Conservation (phyloP, 2,329 filamentous ascomycete species). For the Helotiales sp. region DNA sequence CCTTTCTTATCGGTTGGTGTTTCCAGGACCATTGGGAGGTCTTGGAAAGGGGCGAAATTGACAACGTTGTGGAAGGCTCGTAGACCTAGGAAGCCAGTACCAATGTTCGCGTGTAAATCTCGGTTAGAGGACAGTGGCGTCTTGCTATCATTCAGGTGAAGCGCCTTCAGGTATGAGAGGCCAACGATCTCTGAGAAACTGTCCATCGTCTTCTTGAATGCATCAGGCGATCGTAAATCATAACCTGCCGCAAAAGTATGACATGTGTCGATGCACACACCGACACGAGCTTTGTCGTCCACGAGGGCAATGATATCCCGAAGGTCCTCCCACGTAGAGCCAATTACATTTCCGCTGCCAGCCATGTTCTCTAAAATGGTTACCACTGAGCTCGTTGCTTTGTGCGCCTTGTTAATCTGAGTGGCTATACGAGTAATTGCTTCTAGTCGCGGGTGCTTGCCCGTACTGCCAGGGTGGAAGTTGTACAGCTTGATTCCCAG, state of each 20-base stretch:
- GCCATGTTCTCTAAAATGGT: conserved; percentile 97
- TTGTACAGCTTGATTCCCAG: conserved; percentile 95
- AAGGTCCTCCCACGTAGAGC: conserved; percentile 84
- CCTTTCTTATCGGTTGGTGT: conserved; percentile 85
- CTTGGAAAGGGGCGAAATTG: conserved; percentile 77
- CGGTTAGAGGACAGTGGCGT: conserved; percentile 81
- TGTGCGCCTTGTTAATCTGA: conserved; percentile 82
- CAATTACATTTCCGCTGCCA: conserved; percentile 84
- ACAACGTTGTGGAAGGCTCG: conserved; percentile 89
- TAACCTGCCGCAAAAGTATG: conserved; percentile 95
- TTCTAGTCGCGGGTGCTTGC: conserved; percentile 66
- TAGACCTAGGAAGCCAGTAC: conserved; percentile 89
- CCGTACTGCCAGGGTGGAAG: conserved; percentile 90
- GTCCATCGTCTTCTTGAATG: conserved; percentile 74
- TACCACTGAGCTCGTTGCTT: conserved; percentile 74
- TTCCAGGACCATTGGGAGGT: conserved; percentile 89
- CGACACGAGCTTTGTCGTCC: conserved; percentile 81
- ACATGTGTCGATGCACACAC: conserved; percentile 96
- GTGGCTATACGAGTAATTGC: conserved; percentile 80
- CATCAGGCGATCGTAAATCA: conserved; percentile 76
- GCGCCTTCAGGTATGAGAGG: conserved; percentile 76
- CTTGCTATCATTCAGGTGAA: conserved; percentile 96
- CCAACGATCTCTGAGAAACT: conserved; percentile 82
- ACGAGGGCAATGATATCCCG: conserved; percentile 81
- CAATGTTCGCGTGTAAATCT: conserved; percentile 95